Evolutionary conservation across 148 eudicot genomes (phyloP), one percentile per base, ranked within the genome.

Genomic region (Arctostaphylos glauca): DNA sequence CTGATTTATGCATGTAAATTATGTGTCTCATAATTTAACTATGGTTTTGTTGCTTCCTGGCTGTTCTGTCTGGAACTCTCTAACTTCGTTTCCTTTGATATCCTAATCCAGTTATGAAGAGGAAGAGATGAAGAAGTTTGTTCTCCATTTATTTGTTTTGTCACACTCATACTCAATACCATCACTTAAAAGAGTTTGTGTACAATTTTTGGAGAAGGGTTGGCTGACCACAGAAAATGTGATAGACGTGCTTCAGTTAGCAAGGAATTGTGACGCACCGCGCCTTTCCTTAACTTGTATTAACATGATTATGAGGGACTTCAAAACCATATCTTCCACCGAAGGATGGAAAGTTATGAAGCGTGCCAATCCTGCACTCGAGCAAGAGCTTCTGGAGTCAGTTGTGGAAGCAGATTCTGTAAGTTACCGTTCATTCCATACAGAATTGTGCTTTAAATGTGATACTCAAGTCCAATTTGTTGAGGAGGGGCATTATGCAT

Each of bases 331-430:
- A 81, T 90, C 95, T 19, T 84, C 88, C 15, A 87, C 95, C 4
- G 95, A 91, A 74, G 98, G 94, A 41, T 94, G 98, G 98, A 94
- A 93, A 85, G 92, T 89, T 21, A 93, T 94, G 98, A 92, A 82
- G 79, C 86, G 85, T 52, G 90, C 87, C 14, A 81, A 93, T 87
- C 95, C 98, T 41, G 83, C 82, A 23, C 93, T 94, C 23, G 98
- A 94, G 83, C 96, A 94, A 81, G 92, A 93, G 89, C 96, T 94
- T 55, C 67, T 94, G 77, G 98, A 91, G 79, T 83, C 88, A 5
- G 93, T 92, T 82, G 98, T 94, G 7, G 98, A 94, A 86, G 90
- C 90, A 50, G 95, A 92, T 87, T 84, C 95, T 74, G 97, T 93
- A 89, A 92, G 94, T 85, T 16, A 54, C 83, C 64, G 41, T 49